Evolutionary conservation across 163 green algal species (phyloP).

Genomic region (Volvox carteri): DNA sequence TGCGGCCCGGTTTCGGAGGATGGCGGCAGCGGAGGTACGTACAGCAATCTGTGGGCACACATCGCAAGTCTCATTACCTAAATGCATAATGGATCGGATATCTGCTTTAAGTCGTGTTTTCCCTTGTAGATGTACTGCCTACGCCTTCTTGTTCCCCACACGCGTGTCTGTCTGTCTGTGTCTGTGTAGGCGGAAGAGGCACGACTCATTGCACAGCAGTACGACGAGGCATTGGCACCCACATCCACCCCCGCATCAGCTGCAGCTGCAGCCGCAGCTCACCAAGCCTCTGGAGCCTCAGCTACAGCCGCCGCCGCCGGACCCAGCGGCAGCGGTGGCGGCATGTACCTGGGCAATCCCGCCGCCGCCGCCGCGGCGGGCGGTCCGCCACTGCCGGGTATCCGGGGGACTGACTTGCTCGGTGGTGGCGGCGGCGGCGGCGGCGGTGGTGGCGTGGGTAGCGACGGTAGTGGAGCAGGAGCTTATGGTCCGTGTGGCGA

Average conservation of each 20-base stretch:
- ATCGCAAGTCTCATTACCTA: too few species aligned
- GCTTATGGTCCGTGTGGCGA: not conserved
- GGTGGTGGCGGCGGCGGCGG: not conserved
- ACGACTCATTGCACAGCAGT: slow-evolving; percentile 22
- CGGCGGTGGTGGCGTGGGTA: not conserved
- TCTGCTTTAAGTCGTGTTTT: too few species aligned
- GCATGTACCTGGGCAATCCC: too few species aligned
- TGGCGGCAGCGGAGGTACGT: slow-evolving; percentile 44
- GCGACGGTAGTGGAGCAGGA: not conserved
- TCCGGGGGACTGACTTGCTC: not conserved
- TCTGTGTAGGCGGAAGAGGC: slow-evolving; percentile 38
- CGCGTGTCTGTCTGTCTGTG: too few species aligned
- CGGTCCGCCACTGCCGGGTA: not conserved
- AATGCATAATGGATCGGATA: too few species aligned
- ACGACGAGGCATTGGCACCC: not conserved
- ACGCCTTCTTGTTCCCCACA: too few species aligned
- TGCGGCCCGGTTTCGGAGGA: slow-evolving; percentile 9
- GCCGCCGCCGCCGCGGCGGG: too few species aligned
- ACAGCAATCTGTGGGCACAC: too few species aligned
- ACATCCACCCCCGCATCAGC: not conserved
- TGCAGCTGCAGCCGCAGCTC: not conserved
- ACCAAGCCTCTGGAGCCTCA: not conserved
- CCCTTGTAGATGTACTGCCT: too few species aligned
- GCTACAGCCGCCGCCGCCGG: not conserved
- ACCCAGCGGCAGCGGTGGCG: not conserved